Evolutionary conservation across 106 monocot genomes (phyloP).

Genomic region (Allium cepa): DNA sequence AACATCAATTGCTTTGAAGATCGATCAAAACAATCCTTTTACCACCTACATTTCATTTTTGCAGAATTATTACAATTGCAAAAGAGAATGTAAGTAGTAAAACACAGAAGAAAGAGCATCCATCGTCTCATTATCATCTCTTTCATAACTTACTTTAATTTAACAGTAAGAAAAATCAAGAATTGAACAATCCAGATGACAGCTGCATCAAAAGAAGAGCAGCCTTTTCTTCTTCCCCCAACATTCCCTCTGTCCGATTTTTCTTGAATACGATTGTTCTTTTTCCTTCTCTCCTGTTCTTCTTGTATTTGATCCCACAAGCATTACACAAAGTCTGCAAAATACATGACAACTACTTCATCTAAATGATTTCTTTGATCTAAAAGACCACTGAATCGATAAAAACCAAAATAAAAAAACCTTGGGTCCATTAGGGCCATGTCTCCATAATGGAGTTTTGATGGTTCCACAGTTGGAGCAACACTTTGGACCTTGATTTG

Average conservation of each 20-base stretch:
- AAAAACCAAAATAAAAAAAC: background rate
- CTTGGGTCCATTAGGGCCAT: conserved; percentile 23
- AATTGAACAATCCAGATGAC: conserved; percentile 18
- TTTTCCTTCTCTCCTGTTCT: conserved; percentile 15
- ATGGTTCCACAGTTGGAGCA: conserved; percentile 20
- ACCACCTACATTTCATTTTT: no score
- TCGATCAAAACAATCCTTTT: no score
- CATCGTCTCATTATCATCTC: no score
- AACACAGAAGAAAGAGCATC: no score
- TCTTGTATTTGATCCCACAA: conserved; percentile 21
- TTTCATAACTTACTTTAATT: no score
- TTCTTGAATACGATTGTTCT: conserved; percentile 1
- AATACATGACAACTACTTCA: background rate
- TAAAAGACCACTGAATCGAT: no score
- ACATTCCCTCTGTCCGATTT: conserved; percentile 7
- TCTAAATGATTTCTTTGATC: background rate
- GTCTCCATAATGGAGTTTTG: conserved; percentile 20
- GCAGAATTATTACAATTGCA: no score
- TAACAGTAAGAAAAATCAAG: background rate
- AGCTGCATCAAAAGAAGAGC: conserved; percentile 21
- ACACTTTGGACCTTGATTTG: background rate
- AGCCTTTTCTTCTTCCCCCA: conserved; percentile 18
- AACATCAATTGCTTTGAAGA: no score
- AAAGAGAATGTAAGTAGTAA: no score
- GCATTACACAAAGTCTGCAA: conserved; percentile 29